Conservation (phyloP, 345 rosid genomes). For the Ricinus communis region DNA sequence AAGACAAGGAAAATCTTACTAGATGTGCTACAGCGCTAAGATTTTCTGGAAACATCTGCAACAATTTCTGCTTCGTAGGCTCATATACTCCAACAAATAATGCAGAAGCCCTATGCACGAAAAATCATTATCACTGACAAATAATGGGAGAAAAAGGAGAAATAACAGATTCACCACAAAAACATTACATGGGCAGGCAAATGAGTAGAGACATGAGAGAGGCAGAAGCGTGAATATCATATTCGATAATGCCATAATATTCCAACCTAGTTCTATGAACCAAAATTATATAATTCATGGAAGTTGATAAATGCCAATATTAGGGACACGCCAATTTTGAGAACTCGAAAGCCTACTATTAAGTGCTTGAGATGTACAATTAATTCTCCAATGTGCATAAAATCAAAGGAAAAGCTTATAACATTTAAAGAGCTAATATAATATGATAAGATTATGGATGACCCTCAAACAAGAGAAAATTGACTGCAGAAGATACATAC, state of each 20-base stretch:
- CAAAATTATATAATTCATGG: not conserved
- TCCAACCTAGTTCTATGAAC: not conserved
- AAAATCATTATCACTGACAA: constrained; percentile 15
- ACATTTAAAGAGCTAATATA: not conserved
- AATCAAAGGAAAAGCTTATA: not conserved
- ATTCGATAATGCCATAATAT: not conserved
- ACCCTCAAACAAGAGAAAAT: not conserved
- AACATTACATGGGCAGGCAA: not conserved
- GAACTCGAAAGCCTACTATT: not conserved
- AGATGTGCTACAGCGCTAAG: constrained; percentile 86
- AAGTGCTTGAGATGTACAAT: not conserved
- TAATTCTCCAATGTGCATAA: not conserved
- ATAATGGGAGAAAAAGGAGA: not conserved
- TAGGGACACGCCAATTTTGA: not conserved
- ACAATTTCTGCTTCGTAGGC: constrained; percentile 85
- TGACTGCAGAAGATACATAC: constrained; percentile 45
- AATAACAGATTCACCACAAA: not conserved
- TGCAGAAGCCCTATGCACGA: constrained; percentile 77
- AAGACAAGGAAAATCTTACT: constrained; percentile 36
- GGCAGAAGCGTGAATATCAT: not conserved
- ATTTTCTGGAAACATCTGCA: constrained; percentile 75
- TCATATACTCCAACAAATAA: constrained; percentile 92
- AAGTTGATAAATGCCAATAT: not conserved
- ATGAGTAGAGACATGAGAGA: not conserved
- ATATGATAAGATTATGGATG: not conserved